phyloP scores from a whole-genome alignment of 768 basidiomycete species.

The Clitopilus passeckerianus region DNA sequence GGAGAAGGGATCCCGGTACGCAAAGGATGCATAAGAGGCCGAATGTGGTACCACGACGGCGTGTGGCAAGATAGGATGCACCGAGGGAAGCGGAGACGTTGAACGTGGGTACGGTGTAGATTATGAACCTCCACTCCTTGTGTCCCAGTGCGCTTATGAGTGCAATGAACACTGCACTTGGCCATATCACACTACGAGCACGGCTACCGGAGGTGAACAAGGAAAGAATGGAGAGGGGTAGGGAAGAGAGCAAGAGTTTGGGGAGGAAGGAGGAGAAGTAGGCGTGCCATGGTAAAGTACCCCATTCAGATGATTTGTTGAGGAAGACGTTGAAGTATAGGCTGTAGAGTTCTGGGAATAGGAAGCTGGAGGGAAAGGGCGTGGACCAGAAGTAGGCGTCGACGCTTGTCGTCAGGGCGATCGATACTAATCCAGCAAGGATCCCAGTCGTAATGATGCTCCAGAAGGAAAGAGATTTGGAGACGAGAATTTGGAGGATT shows the following conservation, averaged over 20 bases:
- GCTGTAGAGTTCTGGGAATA: constrained; percentile 86
- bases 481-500: constrained; percentile 45
- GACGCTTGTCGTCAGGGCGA: constrained; percentile 30
- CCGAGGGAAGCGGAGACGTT: constrained; percentile 77
- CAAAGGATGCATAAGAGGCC: no score
- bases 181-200: constrained; percentile 41
- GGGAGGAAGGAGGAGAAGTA: constrained; percentile 47
- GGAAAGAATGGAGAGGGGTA: constrained; percentile 53
- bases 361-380: constrained; percentile 27
- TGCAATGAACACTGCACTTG: constrained; percentile 33
- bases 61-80: constrained; percentile 51
- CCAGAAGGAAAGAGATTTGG: constrained; percentile 30
- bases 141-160: constrained; percentile 78
- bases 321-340: constrained; percentile 83
- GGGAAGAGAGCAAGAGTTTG: constrained; percentile 58
- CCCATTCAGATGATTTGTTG: constrained; percentile 90
- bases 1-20: constrained; percentile 27
- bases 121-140: constrained; percentile 97
- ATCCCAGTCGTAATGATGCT: constrained; percentile 40
- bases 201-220: constrained; percentile 33
- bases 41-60: background rate
- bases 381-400: constrained; percentile 84
- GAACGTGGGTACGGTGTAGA: constrained; percentile 79
- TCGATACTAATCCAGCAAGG: constrained; percentile 43
- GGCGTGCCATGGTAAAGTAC: constrained; percentile 62